Conservation (phyloP, 2,329 filamentous ascomycete genomes). For the Colletotrichum graminicola region DNA sequence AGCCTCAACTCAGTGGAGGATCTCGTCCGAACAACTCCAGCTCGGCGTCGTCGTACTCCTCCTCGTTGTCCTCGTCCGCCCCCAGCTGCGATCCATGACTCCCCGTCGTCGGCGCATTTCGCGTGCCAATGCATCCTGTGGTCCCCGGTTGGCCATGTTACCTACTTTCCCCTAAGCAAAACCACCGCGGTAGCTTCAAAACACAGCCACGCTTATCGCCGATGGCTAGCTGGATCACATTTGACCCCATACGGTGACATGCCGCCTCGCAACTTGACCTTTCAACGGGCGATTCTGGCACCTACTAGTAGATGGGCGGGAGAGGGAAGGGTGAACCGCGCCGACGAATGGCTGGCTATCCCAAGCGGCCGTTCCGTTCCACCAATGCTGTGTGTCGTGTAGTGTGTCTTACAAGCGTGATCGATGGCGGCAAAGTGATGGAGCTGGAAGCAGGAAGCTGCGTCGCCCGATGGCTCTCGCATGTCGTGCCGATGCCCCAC, state of each 20-base stretch:
- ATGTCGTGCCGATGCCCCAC: not conserved
- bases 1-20: slow-evolving; percentile 33
- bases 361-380: not conserved
- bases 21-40: slow-evolving; percentile 30
- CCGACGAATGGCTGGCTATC: not conserved
- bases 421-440: slow-evolving; percentile 4
- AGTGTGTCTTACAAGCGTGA: slow-evolving; percentile 6
- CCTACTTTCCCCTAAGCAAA: not conserved
- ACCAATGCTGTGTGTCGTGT: not conserved
- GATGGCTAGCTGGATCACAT: not conserved
- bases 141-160: not conserved
- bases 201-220: too few species aligned
- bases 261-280: not conserved
- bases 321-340: not conserved
- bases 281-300: not conserved
- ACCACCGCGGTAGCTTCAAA: not conserved
- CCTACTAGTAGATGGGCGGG: not conserved
- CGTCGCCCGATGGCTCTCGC: not conserved
- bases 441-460: not conserved
- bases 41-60: not conserved
- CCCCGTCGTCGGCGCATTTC: not conserved
- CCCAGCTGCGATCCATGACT: not conserved
- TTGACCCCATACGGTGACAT: not conserved
- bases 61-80: not conserved
- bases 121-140: not conserved